Evolutionary conservation across 768 basidiomycete genomes (phyloP).

Genomic region (Ramaria rubella): DNA sequence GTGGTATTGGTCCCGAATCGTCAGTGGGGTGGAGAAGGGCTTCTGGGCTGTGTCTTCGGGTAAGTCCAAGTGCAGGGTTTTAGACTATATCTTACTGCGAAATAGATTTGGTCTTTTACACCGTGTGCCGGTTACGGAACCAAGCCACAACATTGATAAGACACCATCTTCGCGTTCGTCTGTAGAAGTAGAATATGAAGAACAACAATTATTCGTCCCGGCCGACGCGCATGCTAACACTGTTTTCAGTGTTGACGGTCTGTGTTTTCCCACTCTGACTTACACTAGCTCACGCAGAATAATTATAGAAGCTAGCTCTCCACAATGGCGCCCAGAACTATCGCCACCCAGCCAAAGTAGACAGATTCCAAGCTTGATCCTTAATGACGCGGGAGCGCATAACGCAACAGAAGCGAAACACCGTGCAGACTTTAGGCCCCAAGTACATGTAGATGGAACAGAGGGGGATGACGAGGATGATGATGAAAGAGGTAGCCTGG

Average conservation of each 20-base stretch:
- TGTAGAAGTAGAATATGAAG: slow-evolving; percentile 49
- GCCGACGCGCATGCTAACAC: slow-evolving; percentile 29
- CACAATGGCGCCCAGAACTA: neutral
- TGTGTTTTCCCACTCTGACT: neutral
- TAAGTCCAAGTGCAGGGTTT: slow-evolving; percentile 31
- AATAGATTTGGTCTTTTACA: slow-evolving; percentile 84
- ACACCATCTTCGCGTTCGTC: slow-evolving; percentile 25
- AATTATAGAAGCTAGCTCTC: neutral
- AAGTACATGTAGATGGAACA: neutral
- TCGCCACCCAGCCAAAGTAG: neutral
- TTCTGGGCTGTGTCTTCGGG: slow-evolving; percentile 95
- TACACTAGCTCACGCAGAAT: neutral
- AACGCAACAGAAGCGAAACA: neutral
- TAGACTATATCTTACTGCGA: neutral
- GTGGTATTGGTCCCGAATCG: slow-evolving; percentile 93
- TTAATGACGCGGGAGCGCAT: neutral
- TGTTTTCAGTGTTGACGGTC: slow-evolving; percentile 4
- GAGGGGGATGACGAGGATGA: slow-evolving; percentile 4
- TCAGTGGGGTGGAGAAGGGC: slow-evolving; percentile 95
- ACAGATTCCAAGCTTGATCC: neutral
- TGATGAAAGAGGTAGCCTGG: slow-evolving; percentile 1
- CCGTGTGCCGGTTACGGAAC: slow-evolving; percentile 72
- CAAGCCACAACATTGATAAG: slow-evolving; percentile 52
- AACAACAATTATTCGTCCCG: slow-evolving; percentile 66
- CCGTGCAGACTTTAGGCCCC: slow-evolving; percentile 8